These are phyloP conservation scores for Curvularia lunata DNA, from an alignment of 2,329 filamentous ascomycete genomes.

Conservation along the genomic window DNA sequence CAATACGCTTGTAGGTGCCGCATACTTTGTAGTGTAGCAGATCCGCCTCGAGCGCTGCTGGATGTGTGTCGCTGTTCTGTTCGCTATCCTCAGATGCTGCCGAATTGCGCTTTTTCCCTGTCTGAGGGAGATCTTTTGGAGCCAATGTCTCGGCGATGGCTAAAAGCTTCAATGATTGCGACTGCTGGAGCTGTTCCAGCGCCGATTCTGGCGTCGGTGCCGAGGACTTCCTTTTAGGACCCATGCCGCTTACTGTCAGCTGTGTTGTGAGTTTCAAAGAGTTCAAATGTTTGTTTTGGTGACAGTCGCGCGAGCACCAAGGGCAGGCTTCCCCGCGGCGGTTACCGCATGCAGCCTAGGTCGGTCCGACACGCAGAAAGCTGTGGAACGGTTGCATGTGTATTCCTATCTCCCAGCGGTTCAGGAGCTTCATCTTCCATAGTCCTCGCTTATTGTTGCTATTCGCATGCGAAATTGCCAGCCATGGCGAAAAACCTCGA, in stretches of 20 bases:
- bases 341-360: slow-evolving; percentile 23
- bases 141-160: slow-evolving; percentile 77
- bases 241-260: slow-evolving; percentile 29
- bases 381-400: slow-evolving; percentile 12
- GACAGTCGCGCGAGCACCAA: slow-evolving; percentile 17
- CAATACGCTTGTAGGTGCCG: neutral
- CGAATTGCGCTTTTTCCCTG: slow-evolving; percentile 50
- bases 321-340: slow-evolving; percentile 31
- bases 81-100: slow-evolving; percentile 73
- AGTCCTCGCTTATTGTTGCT: neutral
- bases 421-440: slow-evolving; percentile 1
- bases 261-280: slow-evolving; percentile 5
- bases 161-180: slow-evolving; percentile 72
- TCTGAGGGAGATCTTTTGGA: slow-evolving; percentile 55
- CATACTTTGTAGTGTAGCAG: slow-evolving; percentile 80
- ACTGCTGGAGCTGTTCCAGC: slow-evolving; percentile 62
- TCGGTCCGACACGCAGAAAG: neutral
- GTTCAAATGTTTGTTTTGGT: slow-evolving; percentile 40
- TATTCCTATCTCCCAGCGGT: neutral
- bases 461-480: neutral
- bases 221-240: slow-evolving; percentile 32
- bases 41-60: slow-evolving; percentile 80
- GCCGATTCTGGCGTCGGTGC: slow-evolving; percentile 38
- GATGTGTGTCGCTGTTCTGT: slow-evolving; percentile 68
- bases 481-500: slow-evolving; percentile 34